Percentiles rank a stretch among this genome's conserved stretches.
phyloP scores from a whole-genome alignment of 192 early-diverging fungal genomes.

The Coemansia sp. region DNA sequence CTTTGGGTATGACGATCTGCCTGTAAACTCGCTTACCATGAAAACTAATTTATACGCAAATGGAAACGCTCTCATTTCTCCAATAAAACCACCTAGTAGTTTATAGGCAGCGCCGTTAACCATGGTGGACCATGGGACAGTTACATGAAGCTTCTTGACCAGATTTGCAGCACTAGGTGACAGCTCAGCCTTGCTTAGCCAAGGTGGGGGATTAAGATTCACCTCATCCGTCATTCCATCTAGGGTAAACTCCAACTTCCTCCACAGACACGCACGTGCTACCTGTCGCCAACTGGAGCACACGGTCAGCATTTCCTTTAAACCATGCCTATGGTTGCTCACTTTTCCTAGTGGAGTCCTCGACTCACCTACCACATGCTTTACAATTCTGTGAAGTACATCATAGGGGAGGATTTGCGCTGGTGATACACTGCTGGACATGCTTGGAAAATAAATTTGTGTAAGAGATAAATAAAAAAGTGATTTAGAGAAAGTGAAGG shows the following conservation, averaged over 20 bases:
- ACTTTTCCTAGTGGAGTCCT: not conserved
- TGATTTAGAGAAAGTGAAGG: not conserved
- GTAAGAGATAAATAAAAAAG: not conserved
- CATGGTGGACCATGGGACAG: not conserved
- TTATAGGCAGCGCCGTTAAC: not conserved
- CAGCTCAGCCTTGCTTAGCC: not conserved
- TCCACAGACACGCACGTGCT: not conserved
- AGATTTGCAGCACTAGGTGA: too few species aligned
- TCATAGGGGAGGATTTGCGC: not conserved
- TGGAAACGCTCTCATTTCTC: not conserved
- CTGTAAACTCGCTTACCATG: not conserved
- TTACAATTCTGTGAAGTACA: not conserved
- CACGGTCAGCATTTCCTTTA: slow-evolving; percentile 5
- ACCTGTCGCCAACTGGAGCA: not conserved
- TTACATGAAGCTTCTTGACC: not conserved
- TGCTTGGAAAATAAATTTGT: not conserved
- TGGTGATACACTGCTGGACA: not conserved
- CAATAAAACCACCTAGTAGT: not conserved
- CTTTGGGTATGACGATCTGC: not conserved
- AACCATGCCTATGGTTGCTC: not conserved
- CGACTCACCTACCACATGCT: not conserved
- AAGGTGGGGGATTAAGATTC: not conserved
- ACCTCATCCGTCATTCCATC: not conserved
- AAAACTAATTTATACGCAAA: not conserved
- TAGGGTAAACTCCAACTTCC: not conserved